A percentile compares a stretch with the other conserved stretches of the same genome.
phyloP scores from a whole-genome alignment of 106 monocot genomes.

The Narthecium ossifragum region DNA sequence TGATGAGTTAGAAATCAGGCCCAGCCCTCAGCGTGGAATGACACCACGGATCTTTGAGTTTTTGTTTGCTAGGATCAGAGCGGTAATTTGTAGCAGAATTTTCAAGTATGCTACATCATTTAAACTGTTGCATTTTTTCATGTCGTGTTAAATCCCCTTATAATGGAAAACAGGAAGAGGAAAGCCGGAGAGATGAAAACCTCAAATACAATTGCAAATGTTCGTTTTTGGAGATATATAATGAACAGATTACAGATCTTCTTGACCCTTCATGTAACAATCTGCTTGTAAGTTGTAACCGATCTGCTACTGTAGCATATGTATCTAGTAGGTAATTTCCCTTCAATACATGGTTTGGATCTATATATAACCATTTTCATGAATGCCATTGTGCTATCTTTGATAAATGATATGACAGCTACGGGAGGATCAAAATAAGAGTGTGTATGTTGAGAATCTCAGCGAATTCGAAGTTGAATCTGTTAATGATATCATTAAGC shows the following conservation, averaged over 20 bases:
- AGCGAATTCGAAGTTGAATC: constrained; percentile 76
- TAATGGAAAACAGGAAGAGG: constrained; percentile 83
- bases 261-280: constrained; percentile 91
- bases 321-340: too few relatives aligned
- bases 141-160: too few relatives aligned
- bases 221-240: constrained; percentile 94
- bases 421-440: constrained; percentile 71
- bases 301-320: too few relatives aligned
- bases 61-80: constrained; percentile 92
- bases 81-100: constrained; percentile 30
- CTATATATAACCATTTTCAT: neutral
- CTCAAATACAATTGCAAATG: constrained; percentile 89
- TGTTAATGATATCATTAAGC: constrained; percentile 70
- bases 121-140: too few relatives aligned
- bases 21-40: constrained; percentile 77
- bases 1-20: constrained; percentile 48
- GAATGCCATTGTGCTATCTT: neutral
- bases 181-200: constrained; percentile 87
- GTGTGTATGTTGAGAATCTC: constrained; percentile 93
- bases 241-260: constrained; percentile 97
- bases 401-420: constrained; percentile 30
- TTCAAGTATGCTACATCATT: too few relatives aligned
- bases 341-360: too few relatives aligned
- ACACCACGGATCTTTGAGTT: constrained; percentile 97
- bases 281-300: constrained; percentile 65